phyloP scores from a whole-genome alignment of 2,329 filamentous ascomycete species.

The Coniochaeta sp. region DNA sequence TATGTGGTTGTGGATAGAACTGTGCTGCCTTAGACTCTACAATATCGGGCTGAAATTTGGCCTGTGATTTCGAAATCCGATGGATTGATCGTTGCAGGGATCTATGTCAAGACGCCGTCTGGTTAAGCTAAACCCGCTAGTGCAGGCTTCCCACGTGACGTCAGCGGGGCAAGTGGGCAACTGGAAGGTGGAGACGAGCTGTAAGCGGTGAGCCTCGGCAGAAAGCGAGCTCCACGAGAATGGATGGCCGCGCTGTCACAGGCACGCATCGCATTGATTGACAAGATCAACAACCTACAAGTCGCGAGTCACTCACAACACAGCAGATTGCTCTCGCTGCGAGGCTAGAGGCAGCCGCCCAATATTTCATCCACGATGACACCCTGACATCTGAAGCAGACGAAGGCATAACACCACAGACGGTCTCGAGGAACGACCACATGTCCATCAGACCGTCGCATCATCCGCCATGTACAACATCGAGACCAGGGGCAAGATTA shows the following conservation, averaged over 20 bases:
- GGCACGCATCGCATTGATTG: no score
- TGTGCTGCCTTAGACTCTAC: no score
- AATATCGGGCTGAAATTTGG: no score
- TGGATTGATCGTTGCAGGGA: neutral
- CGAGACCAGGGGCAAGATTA: conserved; percentile 50
- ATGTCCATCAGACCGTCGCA: neutral
- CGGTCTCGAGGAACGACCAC: neutral
- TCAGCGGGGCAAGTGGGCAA: neutral
- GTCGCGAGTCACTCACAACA: no score
- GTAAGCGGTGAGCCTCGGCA: neutral
- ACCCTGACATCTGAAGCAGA: neutral
- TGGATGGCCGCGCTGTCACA: no score
- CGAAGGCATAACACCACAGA: neutral
- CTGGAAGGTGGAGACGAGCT: neutral
- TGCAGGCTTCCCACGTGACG: neutral
- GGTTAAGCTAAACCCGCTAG: conserved; percentile 3
- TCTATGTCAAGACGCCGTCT: neutral
- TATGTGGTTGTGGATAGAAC: no score
- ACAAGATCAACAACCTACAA: no score
- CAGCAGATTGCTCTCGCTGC: neutral
- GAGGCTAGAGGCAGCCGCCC: neutral
- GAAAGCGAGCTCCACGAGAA: neutral
- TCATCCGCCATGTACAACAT: conserved; percentile 16
- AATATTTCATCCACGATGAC: neutral
- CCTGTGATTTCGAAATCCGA: neutral